Percentiles rank a stretch among this genome's conserved stretches.
phyloP scores from a whole-genome alignment of 1,139 yeast genomes.

The Kodamaea ohmeri region DNA sequence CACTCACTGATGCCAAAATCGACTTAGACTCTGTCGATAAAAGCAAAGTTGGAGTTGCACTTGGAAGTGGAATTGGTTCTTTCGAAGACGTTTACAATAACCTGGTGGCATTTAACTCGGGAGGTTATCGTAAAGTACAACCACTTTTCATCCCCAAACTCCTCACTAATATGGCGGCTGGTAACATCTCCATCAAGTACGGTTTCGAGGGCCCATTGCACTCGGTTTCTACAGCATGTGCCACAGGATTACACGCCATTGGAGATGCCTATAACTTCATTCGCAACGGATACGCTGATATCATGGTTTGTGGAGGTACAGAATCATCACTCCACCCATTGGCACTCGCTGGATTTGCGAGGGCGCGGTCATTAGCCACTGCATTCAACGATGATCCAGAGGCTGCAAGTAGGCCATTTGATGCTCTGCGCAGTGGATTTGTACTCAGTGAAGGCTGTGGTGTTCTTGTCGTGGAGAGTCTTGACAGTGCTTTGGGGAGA shows the following conservation, averaged over 20 bases:
- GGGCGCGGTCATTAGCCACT: conserved; percentile 80
- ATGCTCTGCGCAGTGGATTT: conserved; percentile 73
- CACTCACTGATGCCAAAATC: conserved; percentile 61
- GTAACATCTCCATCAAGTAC: conserved; percentile 77
- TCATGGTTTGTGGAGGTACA: conserved; percentile 90
- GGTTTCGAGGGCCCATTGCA: conserved; percentile 84
- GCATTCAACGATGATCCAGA: conserved; percentile 59
- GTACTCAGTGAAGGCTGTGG: conserved; percentile 96
- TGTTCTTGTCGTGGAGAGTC: conserved; percentile 67
- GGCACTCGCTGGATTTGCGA: conserved; percentile 85
- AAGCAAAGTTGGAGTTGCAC: conserved; percentile 59
- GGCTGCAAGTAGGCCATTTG: conserved; percentile 85
- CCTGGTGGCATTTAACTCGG: conserved; percentile 44
- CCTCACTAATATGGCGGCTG: conserved; percentile 92
- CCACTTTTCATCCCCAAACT: conserved; percentile 86
- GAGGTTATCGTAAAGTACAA: conserved; percentile 71
- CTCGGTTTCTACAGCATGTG: conserved; percentile 91
- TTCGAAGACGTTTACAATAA: conserved; percentile 71
- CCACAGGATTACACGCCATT: conserved; percentile 90
- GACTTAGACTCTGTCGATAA: conserved; percentile 8
- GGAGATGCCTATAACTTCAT: conserved; percentile 91
- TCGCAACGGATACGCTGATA: conserved; percentile 74
- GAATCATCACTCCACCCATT: conserved; percentile 87
- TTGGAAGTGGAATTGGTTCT: conserved; percentile 94
- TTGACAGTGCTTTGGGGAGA: conserved; percentile 71